Conservation (phyloP, 78 protist species). For the Dictyostelium brefeldianum region DNA sequence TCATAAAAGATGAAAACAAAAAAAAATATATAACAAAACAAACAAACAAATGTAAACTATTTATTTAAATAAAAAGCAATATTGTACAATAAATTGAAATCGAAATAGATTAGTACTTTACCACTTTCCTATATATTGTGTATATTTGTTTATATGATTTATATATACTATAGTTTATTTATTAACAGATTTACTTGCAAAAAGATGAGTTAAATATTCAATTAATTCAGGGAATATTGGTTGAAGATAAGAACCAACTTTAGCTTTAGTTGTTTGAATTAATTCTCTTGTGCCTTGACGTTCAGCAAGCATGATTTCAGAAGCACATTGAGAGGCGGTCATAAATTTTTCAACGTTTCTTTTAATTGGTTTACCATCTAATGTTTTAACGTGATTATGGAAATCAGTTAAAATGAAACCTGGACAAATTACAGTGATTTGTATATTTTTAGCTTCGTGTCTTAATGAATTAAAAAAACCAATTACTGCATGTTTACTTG, state of each 20-base stretch:
- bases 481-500: conserved; percentile 85
- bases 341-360: conserved; percentile 48
- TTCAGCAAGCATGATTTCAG: conserved; percentile 18
- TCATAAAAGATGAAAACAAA: too few relatives aligned
- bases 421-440: conserved; percentile 65
- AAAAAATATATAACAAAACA: neutral
- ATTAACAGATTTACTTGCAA: conserved; percentile 40
- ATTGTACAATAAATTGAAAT: neutral
- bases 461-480: conserved; percentile 85
- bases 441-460: conserved; percentile 39
- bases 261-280: conserved; percentile 33
- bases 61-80: neutral
- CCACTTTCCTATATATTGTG: neutral
- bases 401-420: conserved; percentile 73
- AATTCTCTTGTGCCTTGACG: conserved; percentile 51
- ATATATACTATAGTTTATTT: neutral
- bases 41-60: neutral
- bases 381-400: conserved; percentile 35
- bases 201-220: conserved; percentile 31
- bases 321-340: conserved; percentile 64
- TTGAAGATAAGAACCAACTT: conserved; percentile 39
- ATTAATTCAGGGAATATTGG: conserved; percentile 54
- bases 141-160: neutral
- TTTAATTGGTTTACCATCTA: conserved; percentile 35
- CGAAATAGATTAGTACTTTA: neutral